These are phyloP conservation scores for Boletus patriciae DNA, from an alignment of 768 basidiomycete genomes.

Conservation along the genomic window DNA sequence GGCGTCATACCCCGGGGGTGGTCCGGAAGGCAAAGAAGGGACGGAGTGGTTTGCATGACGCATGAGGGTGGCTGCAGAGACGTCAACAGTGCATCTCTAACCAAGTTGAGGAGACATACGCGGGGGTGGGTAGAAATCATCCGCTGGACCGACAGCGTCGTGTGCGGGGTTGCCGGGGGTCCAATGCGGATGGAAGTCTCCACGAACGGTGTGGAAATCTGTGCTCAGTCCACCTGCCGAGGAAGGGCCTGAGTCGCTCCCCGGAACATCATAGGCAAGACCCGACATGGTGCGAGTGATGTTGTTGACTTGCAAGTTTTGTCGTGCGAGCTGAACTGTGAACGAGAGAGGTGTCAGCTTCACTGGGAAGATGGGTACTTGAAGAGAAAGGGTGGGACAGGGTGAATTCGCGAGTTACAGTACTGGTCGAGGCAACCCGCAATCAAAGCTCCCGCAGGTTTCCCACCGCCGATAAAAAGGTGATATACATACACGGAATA, in stretches of 20 bases:
- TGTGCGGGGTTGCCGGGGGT: slow-evolving; percentile 1
- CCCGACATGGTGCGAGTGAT: slow-evolving; percentile 26
- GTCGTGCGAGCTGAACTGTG: not conserved
- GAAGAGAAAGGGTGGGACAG: not conserved
- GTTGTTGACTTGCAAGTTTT: not conserved
- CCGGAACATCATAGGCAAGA: slow-evolving; percentile 31
- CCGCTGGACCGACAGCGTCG: slow-evolving; percentile 3
- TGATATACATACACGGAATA: slow-evolving; percentile 1
- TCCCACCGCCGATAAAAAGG: slow-evolving; percentile 11
- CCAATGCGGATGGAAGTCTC: slow-evolving; percentile 8
- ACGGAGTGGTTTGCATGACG: slow-evolving; percentile 50
- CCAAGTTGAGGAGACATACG: slow-evolving; percentile 20
- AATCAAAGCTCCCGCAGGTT: slow-evolving; percentile 3
- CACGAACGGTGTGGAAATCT: not conserved
- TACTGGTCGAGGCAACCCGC: not conserved
- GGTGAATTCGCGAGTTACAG: not conserved
- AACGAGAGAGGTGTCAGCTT: not conserved
- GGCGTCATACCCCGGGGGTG: slow-evolving; percentile 34
- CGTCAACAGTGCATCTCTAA: slow-evolving; percentile 8
- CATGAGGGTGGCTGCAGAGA: slow-evolving; percentile 31
- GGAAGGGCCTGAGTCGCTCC: slow-evolving; percentile 11
- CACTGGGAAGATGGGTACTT: not conserved
- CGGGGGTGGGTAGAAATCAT: slow-evolving; percentile 21
- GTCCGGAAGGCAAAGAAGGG: slow-evolving; percentile 44
- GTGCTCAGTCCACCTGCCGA: slow-evolving; percentile 3